Evolutionary conservation across 139 green algal species (phyloP), one percentile per base, ranked within the genome.

Genomic region (Picochlorum sp.): DNA sequence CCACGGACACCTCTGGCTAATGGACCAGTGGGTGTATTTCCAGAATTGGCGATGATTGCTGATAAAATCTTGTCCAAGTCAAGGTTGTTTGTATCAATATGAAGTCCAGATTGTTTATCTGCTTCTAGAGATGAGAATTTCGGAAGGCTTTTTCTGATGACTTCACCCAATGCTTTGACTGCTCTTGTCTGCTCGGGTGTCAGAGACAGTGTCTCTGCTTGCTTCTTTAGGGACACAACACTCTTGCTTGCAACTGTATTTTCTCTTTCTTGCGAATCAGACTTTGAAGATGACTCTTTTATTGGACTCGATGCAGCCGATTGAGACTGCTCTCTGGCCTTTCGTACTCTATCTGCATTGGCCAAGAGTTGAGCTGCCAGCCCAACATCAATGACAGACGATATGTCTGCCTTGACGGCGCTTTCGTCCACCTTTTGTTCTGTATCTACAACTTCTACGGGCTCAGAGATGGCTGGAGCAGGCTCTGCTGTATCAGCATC

Each of bases 21-120:
- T 15, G 68, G 68, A 4, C 68, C 68, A 9, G 61, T 69, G 9
- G 68, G 52, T 23, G 61, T 70, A 14, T 75, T 70, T 34, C 68
- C 68, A 4, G 68, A 23, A 11, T 60, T 70, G n/a, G 52, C 60
- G 24, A 75, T 65, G 34, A 75, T 47, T 20, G 60, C 21, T 4
- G 68, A 60, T 51, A 70, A 18, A 11, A 58, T 57, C 3, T n/a
- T 49, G 18, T 70, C 68, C 20, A 75, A 13, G 34, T 70, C 47
- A 20, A 54, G n/a, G n/a, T 54, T 54, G 16, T 20, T 21, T 20
- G 15, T 6, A 20, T 14, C 45, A 44, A 52, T 31, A 47, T 54
- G 47, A 54, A 54, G 47, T 21, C 16, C 21, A 50, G 18, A 49
- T 72, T 55, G 57, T 68, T 45, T 55, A 55, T 16, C 51, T 69